Conservation (phyloP, 139 green algal species). For the Astrephomene gubernaculifera region DNA sequence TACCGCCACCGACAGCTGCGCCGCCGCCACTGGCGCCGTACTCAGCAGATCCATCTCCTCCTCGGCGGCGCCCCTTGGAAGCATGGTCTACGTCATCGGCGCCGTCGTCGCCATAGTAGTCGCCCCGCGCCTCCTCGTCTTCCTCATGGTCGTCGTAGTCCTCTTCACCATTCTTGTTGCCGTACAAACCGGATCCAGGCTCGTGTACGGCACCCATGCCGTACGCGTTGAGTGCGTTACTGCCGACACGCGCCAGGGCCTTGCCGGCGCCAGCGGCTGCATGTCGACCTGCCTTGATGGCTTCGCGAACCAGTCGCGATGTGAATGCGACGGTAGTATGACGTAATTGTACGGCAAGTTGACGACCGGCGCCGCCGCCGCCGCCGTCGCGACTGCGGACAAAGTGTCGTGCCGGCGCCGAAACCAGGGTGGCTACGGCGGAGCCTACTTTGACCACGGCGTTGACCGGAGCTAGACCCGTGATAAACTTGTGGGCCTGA, state of each 20-base stretch:
- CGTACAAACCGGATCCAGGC: neutral
- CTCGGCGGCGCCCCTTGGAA: neutral
- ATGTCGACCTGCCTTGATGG: constrained; percentile 54
- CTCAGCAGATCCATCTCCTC: neutral
- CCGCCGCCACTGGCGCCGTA: neutral
- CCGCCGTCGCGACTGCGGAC: constrained; percentile 7
- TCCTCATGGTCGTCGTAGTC: neutral
- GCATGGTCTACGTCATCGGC: neutral
- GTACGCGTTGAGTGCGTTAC: neutral
- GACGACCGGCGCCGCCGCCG: constrained; percentile 22
- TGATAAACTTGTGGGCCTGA: constrained; percentile 84
- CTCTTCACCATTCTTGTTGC: neutral
- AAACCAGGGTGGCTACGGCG: constrained; percentile 61
- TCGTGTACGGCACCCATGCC: neutral
- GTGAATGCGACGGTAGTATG: constrained; percentile 47
- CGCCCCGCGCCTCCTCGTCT: neutral
- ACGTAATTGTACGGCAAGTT: constrained; percentile 28
- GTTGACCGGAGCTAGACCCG: constrained; percentile 72
- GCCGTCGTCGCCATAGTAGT: neutral
- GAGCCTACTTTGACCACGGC: constrained; percentile 60
- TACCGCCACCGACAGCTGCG: no score
- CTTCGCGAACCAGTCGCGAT: constrained; percentile 62
- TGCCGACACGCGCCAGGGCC: constrained; percentile 48
- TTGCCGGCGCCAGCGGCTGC: constrained; percentile 59
- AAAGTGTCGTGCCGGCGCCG: constrained; percentile 54